Evolutionary conservation across 805 yeast genomes (phyloP).

Genomic region (Candida hispaniensis): DNA sequence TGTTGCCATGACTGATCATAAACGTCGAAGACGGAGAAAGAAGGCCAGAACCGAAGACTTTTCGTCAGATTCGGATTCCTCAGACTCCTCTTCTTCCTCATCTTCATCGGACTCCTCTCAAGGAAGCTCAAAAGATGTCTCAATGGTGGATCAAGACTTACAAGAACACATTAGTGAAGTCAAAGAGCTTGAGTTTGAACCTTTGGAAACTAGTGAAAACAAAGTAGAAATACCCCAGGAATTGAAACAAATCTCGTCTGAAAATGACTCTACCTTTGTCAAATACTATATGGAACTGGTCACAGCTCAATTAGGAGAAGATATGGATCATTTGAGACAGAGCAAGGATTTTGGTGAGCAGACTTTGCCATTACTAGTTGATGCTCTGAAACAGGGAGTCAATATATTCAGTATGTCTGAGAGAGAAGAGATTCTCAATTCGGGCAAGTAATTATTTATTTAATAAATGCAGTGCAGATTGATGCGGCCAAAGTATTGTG

Average conservation of each 20-base stretch:
- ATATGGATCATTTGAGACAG: constrained; percentile 33
- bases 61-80: constrained; percentile 21
- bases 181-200: constrained; percentile 20
- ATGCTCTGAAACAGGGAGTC: constrained; percentile 31
- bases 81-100: constrained; percentile 7
- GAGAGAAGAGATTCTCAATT: constrained; percentile 18
- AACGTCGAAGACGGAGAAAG: constrained; percentile 25
- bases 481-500: constrained; percentile 1
- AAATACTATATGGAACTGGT: constrained; percentile 36
- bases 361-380: constrained; percentile 28
- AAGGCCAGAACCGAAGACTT: constrained; percentile 22
- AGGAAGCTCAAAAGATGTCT: constrained; percentile 1
- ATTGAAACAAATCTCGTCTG: constrained; percentile 1
- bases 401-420: constrained; percentile 30
- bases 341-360: constrained; percentile 34
- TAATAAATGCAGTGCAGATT: background rate
- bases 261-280: constrained; percentile 18
- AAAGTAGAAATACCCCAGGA: constrained; percentile 4
- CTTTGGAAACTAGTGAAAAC: background rate
- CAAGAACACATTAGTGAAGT: constrained; percentile 5
- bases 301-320: constrained; percentile 40
- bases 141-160: background rate
- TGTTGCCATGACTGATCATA: no score
- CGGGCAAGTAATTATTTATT: constrained; percentile 1
- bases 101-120: constrained; percentile 2